phyloP scores from a whole-genome alignment of 1,284 basidiomycete species.

The Ganoderma resinaceum region DNA sequence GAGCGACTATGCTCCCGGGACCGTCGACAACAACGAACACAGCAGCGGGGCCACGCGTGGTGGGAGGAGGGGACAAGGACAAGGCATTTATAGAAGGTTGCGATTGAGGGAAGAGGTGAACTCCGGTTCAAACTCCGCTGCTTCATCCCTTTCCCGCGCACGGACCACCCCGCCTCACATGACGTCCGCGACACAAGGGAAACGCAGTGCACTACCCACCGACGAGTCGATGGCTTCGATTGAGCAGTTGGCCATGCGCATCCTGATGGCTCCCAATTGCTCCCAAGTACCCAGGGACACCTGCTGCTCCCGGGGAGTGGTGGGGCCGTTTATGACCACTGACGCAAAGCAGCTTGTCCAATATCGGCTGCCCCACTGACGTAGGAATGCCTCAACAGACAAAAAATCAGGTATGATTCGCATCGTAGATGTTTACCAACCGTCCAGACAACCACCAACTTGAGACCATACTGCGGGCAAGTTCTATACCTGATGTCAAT shows the following conservation, averaged over 20 bases:
- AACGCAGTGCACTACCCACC: not conserved
- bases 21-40: constrained; percentile 45
- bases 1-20: constrained; percentile 38
- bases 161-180: constrained; percentile 40
- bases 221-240: too few species aligned
- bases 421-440: not conserved
- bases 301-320: not conserved
- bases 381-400: constrained; percentile 16
- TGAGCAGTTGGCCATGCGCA: not conserved
- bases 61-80: constrained; percentile 44
- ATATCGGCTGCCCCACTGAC: constrained; percentile 31
- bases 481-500: not conserved
- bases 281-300: not conserved
- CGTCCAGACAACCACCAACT: not conserved
- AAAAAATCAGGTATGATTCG: constrained; percentile 14
- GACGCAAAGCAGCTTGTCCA: not conserved
- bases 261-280: not conserved
- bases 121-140: constrained; percentile 48
- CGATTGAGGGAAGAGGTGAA: constrained; percentile 47
- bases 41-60: constrained; percentile 41
- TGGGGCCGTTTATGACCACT: not conserved
- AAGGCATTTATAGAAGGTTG: constrained; percentile 58
- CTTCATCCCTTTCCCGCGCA: constrained; percentile 52
- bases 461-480: not conserved
- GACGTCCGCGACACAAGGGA: constrained; percentile 21